Conservation (phyloP, 148 eudicot genomes). For the Spergularia marina region DNA sequence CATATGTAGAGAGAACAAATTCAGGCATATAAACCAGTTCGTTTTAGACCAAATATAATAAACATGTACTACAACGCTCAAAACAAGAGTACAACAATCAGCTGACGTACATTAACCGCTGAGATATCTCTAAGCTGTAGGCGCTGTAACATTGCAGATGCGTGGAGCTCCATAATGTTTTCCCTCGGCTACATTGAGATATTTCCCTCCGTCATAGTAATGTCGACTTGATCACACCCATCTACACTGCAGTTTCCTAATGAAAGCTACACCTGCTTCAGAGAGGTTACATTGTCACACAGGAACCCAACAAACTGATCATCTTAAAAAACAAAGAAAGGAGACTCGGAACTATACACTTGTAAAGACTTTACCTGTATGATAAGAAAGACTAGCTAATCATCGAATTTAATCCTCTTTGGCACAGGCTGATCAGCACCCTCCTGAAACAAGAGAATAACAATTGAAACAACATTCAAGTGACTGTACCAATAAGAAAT, state of each 20-base stretch:
- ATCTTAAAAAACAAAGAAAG: background rate
- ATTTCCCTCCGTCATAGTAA: too few relatives aligned
- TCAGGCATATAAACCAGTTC: too few relatives aligned
- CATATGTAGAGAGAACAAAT: too few relatives aligned
- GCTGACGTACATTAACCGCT: too few relatives aligned
- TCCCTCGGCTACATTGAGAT: too few relatives aligned
- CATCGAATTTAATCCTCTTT: constrained; percentile 39
- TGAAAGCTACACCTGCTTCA: background rate
- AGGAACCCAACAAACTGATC: background rate
- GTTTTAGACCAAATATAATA: too few relatives aligned
- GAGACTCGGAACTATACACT: too few relatives aligned
- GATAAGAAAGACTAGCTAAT: constrained; percentile 5
- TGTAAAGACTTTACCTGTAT: background rate
- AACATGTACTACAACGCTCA: too few relatives aligned
- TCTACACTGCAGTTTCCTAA: background rate
- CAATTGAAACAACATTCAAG: background rate
- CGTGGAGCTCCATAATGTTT: too few relatives aligned
- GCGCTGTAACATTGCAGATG: too few relatives aligned
- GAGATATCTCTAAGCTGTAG: too few relatives aligned
- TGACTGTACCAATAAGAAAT: background rate
- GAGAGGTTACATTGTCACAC: background rate
- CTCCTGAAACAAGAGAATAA: constrained; percentile 25
- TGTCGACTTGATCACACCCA: background rate
- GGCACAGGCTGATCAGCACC: constrained; percentile 34
- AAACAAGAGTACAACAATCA: too few relatives aligned